These are phyloP conservation scores for Mycena chlorophos DNA, from an alignment of 768 basidiomycete genomes.

Conservation along the genomic window DNA sequence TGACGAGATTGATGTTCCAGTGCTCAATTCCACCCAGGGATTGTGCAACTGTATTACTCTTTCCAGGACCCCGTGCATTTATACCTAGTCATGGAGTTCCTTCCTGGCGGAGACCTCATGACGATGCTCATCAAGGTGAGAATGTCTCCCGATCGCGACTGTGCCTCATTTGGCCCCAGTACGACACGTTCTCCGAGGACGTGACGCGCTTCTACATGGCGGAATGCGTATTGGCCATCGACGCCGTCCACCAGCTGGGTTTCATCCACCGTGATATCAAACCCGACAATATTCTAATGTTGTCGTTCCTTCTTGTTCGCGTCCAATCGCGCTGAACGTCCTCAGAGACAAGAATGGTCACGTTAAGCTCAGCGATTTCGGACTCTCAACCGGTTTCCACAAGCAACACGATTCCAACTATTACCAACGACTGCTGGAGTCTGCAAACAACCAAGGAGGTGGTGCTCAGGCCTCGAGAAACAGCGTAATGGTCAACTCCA, in stretches of 20 bases:
- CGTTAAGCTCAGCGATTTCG: conserved; percentile 97
- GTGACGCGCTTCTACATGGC: conserved; percentile 96
- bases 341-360: conserved; percentile 87
- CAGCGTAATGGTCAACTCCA: conserved; percentile 96
- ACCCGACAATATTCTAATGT: conserved; percentile 86
- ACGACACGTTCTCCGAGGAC: conserved; percentile 98
- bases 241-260: conserved; percentile 94
- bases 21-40: conserved; percentile 59
- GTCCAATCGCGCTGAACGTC: conserved; percentile 42
- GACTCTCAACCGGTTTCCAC: conserved; percentile 98
- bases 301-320: conserved; percentile 1
- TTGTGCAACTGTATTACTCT: conserved; percentile 96
- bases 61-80: conserved; percentile 93
- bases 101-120: conserved; percentile 98
- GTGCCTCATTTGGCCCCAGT: conserved; percentile 56
- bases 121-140: conserved; percentile 90
- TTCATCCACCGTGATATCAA: conserved; percentile 99
- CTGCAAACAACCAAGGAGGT: conserved; percentile 47
- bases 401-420: conserved; percentile 96
- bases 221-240: conserved; percentile 96
- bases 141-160: not conserved
- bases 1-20: not conserved
- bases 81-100: conserved; percentile 98
- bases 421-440: conserved; percentile 85
- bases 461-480: conserved; percentile 66